These are phyloP conservation scores for Arxiozyma heterogenica DNA, from an alignment of 1,139 yeast genomes.

Conservation along the genomic window DNA sequence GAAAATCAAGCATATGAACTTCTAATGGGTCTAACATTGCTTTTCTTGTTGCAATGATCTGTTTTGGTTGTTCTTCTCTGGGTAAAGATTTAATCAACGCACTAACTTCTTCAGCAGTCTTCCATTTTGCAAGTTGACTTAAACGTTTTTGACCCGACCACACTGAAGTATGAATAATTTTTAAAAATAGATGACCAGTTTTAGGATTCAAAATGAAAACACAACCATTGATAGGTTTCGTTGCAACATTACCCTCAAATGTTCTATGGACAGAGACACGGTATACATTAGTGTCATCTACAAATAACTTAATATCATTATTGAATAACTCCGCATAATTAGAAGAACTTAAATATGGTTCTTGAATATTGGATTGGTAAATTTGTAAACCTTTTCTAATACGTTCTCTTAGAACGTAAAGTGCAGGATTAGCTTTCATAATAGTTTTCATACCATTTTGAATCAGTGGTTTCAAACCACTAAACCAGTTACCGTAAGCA, in stretches of 20 bases:
- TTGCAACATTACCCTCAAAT: slow-evolving; percentile 84
- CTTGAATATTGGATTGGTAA: slow-evolving; percentile 89
- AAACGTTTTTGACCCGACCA: slow-evolving; percentile 97
- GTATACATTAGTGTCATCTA: slow-evolving; percentile 90
- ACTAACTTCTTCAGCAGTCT: slow-evolving; percentile 95
- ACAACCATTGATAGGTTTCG: slow-evolving; percentile 91
- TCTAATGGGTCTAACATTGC: slow-evolving; percentile 93
- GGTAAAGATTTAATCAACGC: slow-evolving; percentile 85
- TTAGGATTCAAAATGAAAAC: slow-evolving; percentile 83
- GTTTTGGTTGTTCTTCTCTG: slow-evolving; percentile 89
- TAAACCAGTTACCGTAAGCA: slow-evolving; percentile 96
- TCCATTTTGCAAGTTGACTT: slow-evolving; percentile 94
- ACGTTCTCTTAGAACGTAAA: slow-evolving; percentile 85
- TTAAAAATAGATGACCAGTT: slow-evolving; percentile 80
- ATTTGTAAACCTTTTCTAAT: slow-evolving; percentile 88
- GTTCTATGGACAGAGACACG: slow-evolving; percentile 91
- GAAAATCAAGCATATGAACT: slow-evolving; percentile 95
- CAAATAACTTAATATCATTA: slow-evolving; percentile 70
- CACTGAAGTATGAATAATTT: slow-evolving; percentile 85
- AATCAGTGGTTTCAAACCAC: slow-evolving; percentile 81
- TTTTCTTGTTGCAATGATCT: slow-evolving; percentile 78
- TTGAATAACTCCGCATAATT: slow-evolving; percentile 87
- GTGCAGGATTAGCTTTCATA: slow-evolving; percentile 91
- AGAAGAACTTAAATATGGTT: slow-evolving; percentile 78
- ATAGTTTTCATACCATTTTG: slow-evolving; percentile 90